phyloP scores from a whole-genome alignment of 164 flowering plant genomes.

The Umbilicus rupestris region DNA sequence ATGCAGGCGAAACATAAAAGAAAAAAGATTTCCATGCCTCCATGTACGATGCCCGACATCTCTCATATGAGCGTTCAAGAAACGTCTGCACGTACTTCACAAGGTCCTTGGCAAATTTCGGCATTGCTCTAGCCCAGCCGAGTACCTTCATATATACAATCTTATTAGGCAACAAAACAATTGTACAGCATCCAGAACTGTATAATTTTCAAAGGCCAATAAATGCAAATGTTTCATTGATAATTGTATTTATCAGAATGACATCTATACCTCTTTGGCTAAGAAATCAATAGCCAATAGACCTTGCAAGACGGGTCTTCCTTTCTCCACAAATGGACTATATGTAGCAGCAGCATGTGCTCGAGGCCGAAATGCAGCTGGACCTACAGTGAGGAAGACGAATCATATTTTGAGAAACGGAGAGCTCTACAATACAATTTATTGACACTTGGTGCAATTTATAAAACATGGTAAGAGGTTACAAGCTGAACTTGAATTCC shows the following conservation, averaged over 20 bases:
- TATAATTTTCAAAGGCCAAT: background rate
- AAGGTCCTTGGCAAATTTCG: slow-evolving; percentile 87
- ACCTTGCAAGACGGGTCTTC: slow-evolving; percentile 93
- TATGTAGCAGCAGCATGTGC: slow-evolving; percentile 62
- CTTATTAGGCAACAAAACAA: background rate
- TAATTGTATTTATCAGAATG: background rate
- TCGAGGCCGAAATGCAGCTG: slow-evolving; percentile 97
- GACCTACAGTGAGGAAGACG: slow-evolving; percentile 41
- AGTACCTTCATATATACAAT: slow-evolving; percentile 43
- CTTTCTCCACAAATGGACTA: slow-evolving; percentile 65
- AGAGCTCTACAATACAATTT: background rate
- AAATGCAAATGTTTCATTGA: background rate
- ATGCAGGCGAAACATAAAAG: background rate
- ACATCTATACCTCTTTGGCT: slow-evolving; percentile 65
- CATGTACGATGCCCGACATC: slow-evolving; percentile 96
- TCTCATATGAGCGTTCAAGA: slow-evolving; percentile 89
- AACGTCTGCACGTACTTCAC: slow-evolving; percentile 90
- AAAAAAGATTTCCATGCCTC: slow-evolving; percentile 49
- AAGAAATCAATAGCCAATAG: slow-evolving; percentile 87
- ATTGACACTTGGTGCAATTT: background rate
- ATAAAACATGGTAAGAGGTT: background rate
- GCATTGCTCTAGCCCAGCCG: slow-evolving; percentile 99
- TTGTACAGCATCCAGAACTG: background rate
- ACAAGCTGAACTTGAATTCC: background rate
- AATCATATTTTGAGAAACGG: background rate